Evolutionary conservation across 495 filamentous ascomycete genomes (phyloP), one percentile per base, ranked within the genome.

Genomic region (Neurospora sp.): DNA sequence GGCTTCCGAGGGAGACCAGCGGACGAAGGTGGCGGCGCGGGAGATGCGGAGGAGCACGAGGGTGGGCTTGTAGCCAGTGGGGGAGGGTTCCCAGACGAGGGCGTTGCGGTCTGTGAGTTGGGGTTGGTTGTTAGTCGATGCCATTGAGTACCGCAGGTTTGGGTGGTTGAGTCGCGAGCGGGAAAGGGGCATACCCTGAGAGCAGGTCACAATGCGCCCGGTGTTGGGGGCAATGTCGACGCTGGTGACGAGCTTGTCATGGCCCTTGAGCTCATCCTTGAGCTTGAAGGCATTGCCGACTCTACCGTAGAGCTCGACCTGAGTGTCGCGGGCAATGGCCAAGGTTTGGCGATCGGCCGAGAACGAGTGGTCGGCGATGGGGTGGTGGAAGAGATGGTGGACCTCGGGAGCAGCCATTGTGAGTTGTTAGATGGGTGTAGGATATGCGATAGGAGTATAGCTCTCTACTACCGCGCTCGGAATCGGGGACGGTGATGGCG

Each of bases 361-460:
- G 88, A 98, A 99, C 31, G 96, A 97, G 83, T 99, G 96, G 84
- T 99, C 96, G 48, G 94, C 92, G 78, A 99, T 97, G 76, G 95
- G 93, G 74, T 92, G 89, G 83, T 99, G 94, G 84, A 98, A 98
- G 71, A 99, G 92, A 79, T 98, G 96, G 83, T 99, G 93, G 70
- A 95, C 92, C 84, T 98, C 93, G 73, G 95, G 92, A 73, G 90
- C 77, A 66, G 92, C 86, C 95, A 98, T 98, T 11, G 34, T 82
- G 77, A 73, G 17, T 62, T 17, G 5, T 62, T 3, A 1, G 19
- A 3, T 43, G 6, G 31, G 3, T 59, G 11, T 59, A 59, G n/a
- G 21, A 17, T 62, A 62, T 37, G 82, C 83, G 93, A 93, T 95
- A 98, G 96, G 96, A 99, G 95, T 89, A 66, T 66, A 92, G 89